A percentile compares a stretch with the other conserved stretches of the same genome.
These are phyloP conservation scores for Xylariaceae sp. DNA, from an alignment of 2,329 filamentous ascomycete genomes.

Conservation along the genomic window DNA sequence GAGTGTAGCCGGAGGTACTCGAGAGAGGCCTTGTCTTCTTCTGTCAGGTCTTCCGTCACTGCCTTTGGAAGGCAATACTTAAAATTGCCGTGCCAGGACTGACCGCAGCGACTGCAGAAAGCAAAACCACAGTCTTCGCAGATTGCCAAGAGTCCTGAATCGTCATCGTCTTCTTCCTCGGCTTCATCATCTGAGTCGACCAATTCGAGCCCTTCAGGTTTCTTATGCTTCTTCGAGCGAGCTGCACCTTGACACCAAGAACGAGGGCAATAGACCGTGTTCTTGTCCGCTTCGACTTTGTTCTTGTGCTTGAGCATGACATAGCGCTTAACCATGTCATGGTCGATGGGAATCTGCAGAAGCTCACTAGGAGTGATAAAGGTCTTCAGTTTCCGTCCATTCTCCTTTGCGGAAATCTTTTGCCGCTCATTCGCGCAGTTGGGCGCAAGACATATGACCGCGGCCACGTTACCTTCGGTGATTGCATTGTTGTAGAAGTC, in stretches of 20 bases:
- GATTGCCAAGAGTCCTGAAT: conserved; percentile 63
- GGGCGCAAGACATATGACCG: conserved; percentile 74
- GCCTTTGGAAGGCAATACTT: conserved; percentile 62
- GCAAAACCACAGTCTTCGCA: conserved; percentile 88
- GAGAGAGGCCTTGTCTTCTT: conserved; percentile 79
- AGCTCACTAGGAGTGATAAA: conserved; percentile 79
- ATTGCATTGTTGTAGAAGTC: conserved; percentile 91
- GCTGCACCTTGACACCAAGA: conserved; percentile 90
- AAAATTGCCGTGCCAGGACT: conserved; percentile 92
- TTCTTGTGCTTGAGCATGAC: conserved; percentile 88
- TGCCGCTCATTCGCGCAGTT: conserved; percentile 65
- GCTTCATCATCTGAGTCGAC: conserved; percentile 53
- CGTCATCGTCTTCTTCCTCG: conserved; percentile 45
- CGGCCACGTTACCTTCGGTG: conserved; percentile 71
- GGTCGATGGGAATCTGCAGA: conserved; percentile 65
- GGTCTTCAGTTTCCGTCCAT: conserved; percentile 57
- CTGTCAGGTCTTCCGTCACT: conserved; percentile 64
- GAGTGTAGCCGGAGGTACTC: conserved; percentile 80
- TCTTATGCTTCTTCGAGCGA: conserved; percentile 66
- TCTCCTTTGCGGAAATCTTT: conserved; percentile 31
- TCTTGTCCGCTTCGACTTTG: conserved; percentile 84
- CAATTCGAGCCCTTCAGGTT: conserved; percentile 61
- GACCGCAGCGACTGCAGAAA: conserved; percentile 66
- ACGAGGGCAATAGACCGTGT: conserved; percentile 86
- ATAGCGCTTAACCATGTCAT: conserved; percentile 75